Percentiles rank a stretch among this genome's conserved stretches.
Evolutionary conservation across 306 rosid genomes (phyloP).

Genomic region (Vicia faba): DNA sequence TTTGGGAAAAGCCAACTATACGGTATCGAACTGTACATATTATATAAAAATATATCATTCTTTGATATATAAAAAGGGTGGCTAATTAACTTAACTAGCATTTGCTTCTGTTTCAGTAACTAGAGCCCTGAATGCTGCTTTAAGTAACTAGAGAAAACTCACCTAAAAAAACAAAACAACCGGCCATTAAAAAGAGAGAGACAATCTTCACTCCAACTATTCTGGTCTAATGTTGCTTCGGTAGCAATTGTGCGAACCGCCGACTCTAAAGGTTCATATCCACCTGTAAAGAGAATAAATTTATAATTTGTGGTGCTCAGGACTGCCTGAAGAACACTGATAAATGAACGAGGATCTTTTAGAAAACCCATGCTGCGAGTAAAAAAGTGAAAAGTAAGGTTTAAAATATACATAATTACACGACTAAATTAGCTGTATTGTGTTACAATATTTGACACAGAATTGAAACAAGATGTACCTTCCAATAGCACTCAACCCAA

Average conservation of each 20-base stretch:
- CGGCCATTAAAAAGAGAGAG: conserved; percentile 48
- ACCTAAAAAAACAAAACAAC: conserved; percentile 76
- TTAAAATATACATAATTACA: conserved; percentile 13
- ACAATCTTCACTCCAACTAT: conserved; percentile 55
- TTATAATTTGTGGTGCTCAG: conserved; percentile 57
- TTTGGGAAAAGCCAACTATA: conserved; percentile 72
- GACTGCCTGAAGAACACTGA: conserved; percentile 58
- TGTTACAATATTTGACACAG: conserved; percentile 26
- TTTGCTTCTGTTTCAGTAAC: neutral
- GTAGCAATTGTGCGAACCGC: conserved; percentile 43
- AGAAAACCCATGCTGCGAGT: conserved; percentile 81
- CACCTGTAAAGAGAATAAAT: conserved; percentile 77
- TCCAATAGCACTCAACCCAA: conserved; percentile 80
- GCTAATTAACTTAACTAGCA: conserved; percentile 7
- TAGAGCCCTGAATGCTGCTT: too few relatives aligned
- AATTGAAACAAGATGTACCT: conserved; percentile 51
- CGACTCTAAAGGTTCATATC: conserved; percentile 64
- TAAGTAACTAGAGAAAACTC: conserved; percentile 38
- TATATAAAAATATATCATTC: conserved; percentile 29
- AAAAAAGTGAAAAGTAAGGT: conserved; percentile 29
- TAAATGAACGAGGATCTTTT: conserved; percentile 60
- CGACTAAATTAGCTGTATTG: neutral
- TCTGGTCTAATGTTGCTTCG: conserved; percentile 46
- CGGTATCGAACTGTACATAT: conserved; percentile 57
- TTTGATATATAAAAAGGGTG: neutral